Evolutionary conservation across 106 monocot species (phyloP).

Genomic region (Dendrobium officinale): DNA sequence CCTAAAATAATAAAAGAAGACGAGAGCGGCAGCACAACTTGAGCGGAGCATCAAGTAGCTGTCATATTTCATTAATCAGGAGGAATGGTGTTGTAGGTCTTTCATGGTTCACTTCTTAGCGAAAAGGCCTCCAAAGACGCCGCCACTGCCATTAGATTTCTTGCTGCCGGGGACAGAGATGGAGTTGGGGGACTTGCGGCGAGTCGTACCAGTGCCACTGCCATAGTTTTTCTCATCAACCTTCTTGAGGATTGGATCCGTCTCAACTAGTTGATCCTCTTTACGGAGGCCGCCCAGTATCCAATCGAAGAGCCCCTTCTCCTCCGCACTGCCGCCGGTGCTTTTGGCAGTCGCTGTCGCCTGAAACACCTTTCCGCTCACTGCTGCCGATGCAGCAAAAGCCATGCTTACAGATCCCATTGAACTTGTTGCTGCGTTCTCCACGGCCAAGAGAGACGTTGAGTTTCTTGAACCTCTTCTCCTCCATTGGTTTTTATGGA

Average conservation of each 20-base stretch:
- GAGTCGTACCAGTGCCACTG: neutral
- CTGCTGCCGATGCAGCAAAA: slow-evolving; percentile 3
- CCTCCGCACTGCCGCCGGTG: neutral
- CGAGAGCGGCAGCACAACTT: neutral
- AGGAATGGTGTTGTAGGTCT: neutral
- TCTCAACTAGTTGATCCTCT: slow-evolving; percentile 20
- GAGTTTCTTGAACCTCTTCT: neutral
- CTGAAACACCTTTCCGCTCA: neutral
- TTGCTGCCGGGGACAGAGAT: slow-evolving; percentile 12
- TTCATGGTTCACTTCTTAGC: slow-evolving; percentile 9
- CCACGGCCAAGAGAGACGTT: neutral
- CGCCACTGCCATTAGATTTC: neutral
- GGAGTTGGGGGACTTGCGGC: neutral
- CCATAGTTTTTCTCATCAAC: slow-evolving; percentile 6
- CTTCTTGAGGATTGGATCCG: slow-evolving; percentile 23
- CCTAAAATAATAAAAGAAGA: too few species aligned
- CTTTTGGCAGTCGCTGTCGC: slow-evolving; percentile 6
- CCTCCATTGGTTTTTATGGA: neutral
- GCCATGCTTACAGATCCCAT: slow-evolving; percentile 21
- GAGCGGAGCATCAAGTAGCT: neutral
- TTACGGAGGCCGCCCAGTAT: slow-evolving; percentile 14
- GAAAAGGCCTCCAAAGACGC: slow-evolving; percentile 15
- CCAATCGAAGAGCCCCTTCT: slow-evolving; percentile 11
- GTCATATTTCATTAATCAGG: neutral
- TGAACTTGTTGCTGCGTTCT: neutral